These are phyloP conservation scores for Marasmius sp. DNA, from an alignment of 1,284 basidiomycete genomes.

Conservation along the genomic window DNA sequence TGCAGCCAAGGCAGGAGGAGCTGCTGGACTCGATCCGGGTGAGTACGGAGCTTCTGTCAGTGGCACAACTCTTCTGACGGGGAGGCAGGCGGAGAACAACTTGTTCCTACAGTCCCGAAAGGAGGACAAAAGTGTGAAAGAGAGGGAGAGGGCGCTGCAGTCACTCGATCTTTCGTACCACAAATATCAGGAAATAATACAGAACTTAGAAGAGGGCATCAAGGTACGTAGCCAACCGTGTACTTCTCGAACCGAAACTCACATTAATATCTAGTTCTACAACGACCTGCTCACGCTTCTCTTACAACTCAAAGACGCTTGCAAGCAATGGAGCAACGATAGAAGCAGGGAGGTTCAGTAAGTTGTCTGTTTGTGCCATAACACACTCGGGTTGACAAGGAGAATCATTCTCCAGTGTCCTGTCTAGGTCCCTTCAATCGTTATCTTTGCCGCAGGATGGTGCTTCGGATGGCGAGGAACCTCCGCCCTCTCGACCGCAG, in stretches of 20 bases:
- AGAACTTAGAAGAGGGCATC: slow-evolving; percentile 87
- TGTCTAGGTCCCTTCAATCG: slow-evolving; percentile 39
- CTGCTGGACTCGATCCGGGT: slow-evolving; percentile 74
- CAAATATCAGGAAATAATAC: slow-evolving; percentile 85
- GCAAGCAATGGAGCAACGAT: slow-evolving; percentile 71
- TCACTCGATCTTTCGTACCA: slow-evolving; percentile 87
- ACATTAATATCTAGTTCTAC: slow-evolving; percentile 64
- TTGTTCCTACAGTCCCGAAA: slow-evolving; percentile 77
- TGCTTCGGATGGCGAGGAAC: slow-evolving; percentile 10
- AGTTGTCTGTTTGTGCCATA: slow-evolving; percentile 16
- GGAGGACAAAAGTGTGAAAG: slow-evolving; percentile 78
- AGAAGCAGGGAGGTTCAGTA: slow-evolving; percentile 66
- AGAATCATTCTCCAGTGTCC: slow-evolving; percentile 26
- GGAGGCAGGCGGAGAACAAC: slow-evolving; percentile 68
- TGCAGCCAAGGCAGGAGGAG: slow-evolving; percentile 61
- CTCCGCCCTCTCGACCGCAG: slow-evolving; percentile 7
- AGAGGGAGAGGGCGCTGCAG: slow-evolving; percentile 83
- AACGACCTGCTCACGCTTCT: slow-evolving; percentile 76
- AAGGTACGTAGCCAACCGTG: slow-evolving; percentile 47
- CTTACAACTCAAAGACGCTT: slow-evolving; percentile 72
- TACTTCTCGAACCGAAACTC: background rate
- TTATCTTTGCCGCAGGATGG: slow-evolving; percentile 33
- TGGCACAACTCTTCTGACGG: background rate
- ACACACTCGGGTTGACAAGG: background rate
- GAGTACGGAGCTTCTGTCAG: slow-evolving; percentile 17